Percentiles rank a stretch among this genome's conserved stretches.
These are phyloP conservation scores for Ophiostoma novo-ulmi DNA, from an alignment of 2,329 filamentous ascomycete species.

Conservation along the genomic window DNA sequence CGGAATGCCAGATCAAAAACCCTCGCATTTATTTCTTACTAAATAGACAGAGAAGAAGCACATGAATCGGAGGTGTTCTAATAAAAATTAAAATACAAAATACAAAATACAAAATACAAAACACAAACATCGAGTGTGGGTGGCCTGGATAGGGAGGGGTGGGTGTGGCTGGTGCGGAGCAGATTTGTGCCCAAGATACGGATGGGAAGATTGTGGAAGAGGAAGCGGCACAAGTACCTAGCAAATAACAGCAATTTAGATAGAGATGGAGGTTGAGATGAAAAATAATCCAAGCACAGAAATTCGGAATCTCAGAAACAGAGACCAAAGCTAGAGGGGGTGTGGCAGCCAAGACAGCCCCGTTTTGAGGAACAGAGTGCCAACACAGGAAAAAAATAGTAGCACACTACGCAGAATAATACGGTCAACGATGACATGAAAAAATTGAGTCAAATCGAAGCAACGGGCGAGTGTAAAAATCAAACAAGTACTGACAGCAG, in stretches of 20 bases:
- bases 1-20: background rate
- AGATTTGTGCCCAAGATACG: background rate
- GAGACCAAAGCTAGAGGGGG: background rate
- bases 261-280: background rate
- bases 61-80: too few species aligned
- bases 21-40: background rate
- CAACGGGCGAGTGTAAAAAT: background rate
- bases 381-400: background rate
- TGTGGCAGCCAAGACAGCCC: conserved; percentile 11
- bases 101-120: background rate
- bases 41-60: background rate
- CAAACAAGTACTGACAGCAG: background rate
- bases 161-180: background rate
- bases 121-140: background rate
- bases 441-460: background rate
- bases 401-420: background rate
- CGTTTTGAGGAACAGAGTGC: background rate
- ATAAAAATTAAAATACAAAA: background rate
- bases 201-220: background rate
- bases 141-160: background rate
- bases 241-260: background rate
- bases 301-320: background rate
- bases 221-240: background rate
- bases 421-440: background rate
- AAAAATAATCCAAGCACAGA: background rate